Evolutionary conservation across 129 eudicot species (phyloP).

Genomic region (Helichrysum umbraculigerum): DNA sequence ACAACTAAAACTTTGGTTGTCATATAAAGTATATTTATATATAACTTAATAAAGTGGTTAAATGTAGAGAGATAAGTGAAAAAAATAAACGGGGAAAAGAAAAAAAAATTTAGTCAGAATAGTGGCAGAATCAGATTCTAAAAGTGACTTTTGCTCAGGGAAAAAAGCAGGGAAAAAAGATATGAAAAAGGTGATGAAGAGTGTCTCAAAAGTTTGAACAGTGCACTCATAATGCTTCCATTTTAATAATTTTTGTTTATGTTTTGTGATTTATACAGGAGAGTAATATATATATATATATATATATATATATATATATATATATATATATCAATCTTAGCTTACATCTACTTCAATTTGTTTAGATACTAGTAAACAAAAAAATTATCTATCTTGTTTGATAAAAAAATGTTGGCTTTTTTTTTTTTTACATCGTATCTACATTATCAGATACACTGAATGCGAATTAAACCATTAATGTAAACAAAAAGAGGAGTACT

Average conservation of each 20-base stretch:
- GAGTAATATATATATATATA: too few species aligned
- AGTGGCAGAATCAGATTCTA: conserved; percentile 43
- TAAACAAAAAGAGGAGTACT: too few species aligned
- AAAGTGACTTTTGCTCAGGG: conserved; percentile 34
- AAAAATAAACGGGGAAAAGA: background rate
- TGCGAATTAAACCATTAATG: too few species aligned
- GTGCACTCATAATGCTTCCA: conserved; percentile 15
- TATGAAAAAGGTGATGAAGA: conserved; percentile 24
- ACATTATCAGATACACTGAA: too few species aligned
- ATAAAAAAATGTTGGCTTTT: too few species aligned
- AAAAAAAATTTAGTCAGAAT: background rate
- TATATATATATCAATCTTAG: background rate
- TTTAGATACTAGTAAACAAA: too few species aligned
- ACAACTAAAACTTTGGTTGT: too few species aligned
- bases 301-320: too few species aligned
- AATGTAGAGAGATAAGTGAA: background rate
- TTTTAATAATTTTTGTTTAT: background rate
- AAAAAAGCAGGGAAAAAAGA: conserved; percentile 21
- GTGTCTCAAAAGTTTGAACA: conserved; percentile 30
- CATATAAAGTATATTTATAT: background rate
- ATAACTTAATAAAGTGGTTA: background rate
- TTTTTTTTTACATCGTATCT: too few species aligned
- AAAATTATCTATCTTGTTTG: too few species aligned
- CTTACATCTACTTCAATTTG: background rate
- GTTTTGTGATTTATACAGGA: background rate